Evolutionary conservation across 768 basidiomycete species (phyloP).

Genomic region (Rhizopogon roseolus): DNA sequence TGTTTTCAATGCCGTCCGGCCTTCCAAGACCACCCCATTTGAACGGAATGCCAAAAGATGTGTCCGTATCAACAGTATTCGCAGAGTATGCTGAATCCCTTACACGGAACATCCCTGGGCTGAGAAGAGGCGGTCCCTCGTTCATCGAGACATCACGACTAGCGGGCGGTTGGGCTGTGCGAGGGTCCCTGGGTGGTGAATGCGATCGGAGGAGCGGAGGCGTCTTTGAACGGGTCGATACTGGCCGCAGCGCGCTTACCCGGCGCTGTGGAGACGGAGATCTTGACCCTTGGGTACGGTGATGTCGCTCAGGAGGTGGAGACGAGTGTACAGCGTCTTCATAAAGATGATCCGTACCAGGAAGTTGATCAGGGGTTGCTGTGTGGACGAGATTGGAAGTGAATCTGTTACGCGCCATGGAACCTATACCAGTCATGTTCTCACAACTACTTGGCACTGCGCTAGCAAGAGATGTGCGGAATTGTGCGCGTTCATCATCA

Average conservation of each 20-base stretch:
- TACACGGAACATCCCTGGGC: constrained; percentile 47
- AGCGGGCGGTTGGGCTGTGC: constrained; percentile 15
- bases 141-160: constrained; percentile 12
- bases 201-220: constrained; percentile 33
- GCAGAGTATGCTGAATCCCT: constrained; percentile 63
- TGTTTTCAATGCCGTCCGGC: constrained; percentile 33
- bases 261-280: constrained; percentile 21
- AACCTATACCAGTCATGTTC: constrained; percentile 68
- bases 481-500: constrained; percentile 25
- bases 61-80: constrained; percentile 36
- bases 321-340: constrained; percentile 11
- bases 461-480: constrained; percentile 48
- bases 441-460: constrained; percentile 45
- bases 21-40: constrained; percentile 53
- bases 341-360: constrained; percentile 9
- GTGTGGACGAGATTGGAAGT: constrained; percentile 15
- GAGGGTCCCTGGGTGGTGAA: constrained; percentile 19
- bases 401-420: constrained; percentile 24
- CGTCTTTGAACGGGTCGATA: constrained; percentile 34
- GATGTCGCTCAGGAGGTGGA: constrained; percentile 12
- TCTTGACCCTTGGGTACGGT: constrained; percentile 11
- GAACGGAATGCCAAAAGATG: constrained; percentile 49
- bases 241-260: constrained; percentile 25
- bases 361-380: constrained; percentile 5
- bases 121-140: constrained; percentile 38